Base-by-base conservation (phyloP, 2,329 filamentous ascomycete species). In the Arthrobotrys sinensis region DNA sequence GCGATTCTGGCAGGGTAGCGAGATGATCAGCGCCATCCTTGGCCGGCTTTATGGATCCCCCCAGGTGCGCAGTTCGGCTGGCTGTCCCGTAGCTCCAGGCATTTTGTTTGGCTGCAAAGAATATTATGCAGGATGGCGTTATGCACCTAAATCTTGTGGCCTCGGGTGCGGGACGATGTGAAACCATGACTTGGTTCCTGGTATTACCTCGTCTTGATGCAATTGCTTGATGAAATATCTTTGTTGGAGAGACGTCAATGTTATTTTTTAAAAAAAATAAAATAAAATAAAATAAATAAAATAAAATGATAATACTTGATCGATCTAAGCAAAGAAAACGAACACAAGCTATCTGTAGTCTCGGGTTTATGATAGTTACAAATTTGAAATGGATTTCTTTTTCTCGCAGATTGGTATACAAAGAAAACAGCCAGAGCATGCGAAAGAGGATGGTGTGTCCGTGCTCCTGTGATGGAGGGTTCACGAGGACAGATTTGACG, bases 11-110 rank as follows among this genome's bases (percentile, higher is more conserved):
- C 36, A 2, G 36, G 3, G 7, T 53, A 24, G n/a, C 24, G 24
- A 34, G 1, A 34, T 53, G 50, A 53, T 53, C 46, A 50, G 21
- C 46, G 21, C 46, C 46, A 50, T 50, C 36, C 21, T 28, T 50
- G 21, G 21, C 21, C 46, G 21, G 40, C 21, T 28, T 50, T 5
- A 28, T 50, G 46, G 19, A 50, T 50, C 24, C 24, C 14, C 11
- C 28, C 16, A 4, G 28, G 50, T 24, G 14, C 50, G n/a, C 28
- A 16, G 4, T 52, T 32, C 46, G 45, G 45, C 45, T 48, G 16
- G 8, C 1, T 21, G 16, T 48, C 45, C 45, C 45, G 46, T 11
- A 28, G 21, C 21, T 53, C 50, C 50, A 53, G 12, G 4, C 32
- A 7, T 34, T 36, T 53, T 53, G 50, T 34, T 53, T 53, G 50